Base-by-base conservation (phyloP, 1,139 yeast species). In the Blastobotrys apis region DNA sequence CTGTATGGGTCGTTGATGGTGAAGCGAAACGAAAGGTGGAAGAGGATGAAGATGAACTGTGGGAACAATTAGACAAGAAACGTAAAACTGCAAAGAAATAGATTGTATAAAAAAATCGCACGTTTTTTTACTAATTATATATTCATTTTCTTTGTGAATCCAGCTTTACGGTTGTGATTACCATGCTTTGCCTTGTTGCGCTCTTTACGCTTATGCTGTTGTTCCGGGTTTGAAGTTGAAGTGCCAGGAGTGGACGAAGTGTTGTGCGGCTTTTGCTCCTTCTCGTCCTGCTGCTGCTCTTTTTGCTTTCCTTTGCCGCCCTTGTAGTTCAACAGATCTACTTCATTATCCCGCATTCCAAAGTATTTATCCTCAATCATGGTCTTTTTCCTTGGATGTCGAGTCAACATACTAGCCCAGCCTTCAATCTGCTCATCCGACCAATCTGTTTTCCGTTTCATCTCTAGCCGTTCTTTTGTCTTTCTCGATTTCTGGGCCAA, bases 341-440 rank as follows among this genome's bases (percentile, higher is more conserved):
- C 48, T 39, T 33, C 26, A 41, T 54, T 46, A 19, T 57, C 58
- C 31, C 51, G 45, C 46, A 79, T 23, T 1, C 43, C 74, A 69
- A 73, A 67, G 54, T 69, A 81, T 53, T 75, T 74, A 44, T 81
- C 84, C 55, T 84, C 94, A 46, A 84, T 60, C 13, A 44, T 41
- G 31, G 48, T 48, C 42, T 45, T 48, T 12, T 84, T 68, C 42
- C 72, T 67, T 0, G 94, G 88, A 37, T 81, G 77, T 53, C 76
- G 77, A 40, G 76, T 73, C 27, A 88, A 62, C 82, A 84, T 83
- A 48, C 84, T 68, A 1, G 84, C 82, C 97, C 97, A 90, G 0
- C 95, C 95, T 68, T 90, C 97, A 37, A 90, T 77, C 61, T 87
- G 95, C 58, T 86, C 96, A 61, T 88, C 92, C 0, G 88, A 71